These are phyloP conservation scores for Trichosporon inkin DNA, from an alignment of 1,284 basidiomycete genomes.

Conservation along the genomic window DNA sequence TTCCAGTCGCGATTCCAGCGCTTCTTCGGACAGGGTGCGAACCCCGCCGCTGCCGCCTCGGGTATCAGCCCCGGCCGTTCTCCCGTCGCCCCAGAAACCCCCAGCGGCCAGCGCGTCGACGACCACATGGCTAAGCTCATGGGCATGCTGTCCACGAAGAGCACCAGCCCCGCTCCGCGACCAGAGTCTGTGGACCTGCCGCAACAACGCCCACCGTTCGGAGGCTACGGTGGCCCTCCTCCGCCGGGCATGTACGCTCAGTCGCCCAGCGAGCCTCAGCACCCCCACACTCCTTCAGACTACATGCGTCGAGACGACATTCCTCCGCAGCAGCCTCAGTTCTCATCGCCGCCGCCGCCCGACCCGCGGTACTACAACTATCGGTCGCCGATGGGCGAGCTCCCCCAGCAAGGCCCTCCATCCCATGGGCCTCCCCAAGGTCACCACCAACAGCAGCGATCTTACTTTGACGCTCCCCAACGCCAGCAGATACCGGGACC, in stretches of 20 bases:
- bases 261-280: constrained; percentile 12
- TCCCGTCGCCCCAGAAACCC: constrained; percentile 1
- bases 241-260: constrained; percentile 21
- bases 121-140: constrained; percentile 42
- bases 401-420: constrained; percentile 1
- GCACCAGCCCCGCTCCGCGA: constrained; percentile 17
- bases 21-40: constrained; percentile 31
- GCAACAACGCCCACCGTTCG: constrained; percentile 10
- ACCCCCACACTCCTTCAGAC: constrained; percentile 8
- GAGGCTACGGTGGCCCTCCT: constrained; percentile 8
- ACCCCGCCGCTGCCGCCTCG: constrained; percentile 2
- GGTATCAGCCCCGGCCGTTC: not conserved
- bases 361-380: constrained; percentile 16
- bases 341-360: constrained; percentile 15
- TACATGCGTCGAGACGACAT: constrained; percentile 13
- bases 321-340: constrained; percentile 15
- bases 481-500: constrained; percentile 13
- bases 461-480: constrained; percentile 8
- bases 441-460: constrained; percentile 9
- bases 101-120: constrained; percentile 19
- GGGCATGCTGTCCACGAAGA: constrained; percentile 38
- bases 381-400: constrained; percentile 13
- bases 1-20: constrained; percentile 43
- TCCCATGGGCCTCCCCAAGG: not conserved
- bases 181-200: constrained; percentile 16